phyloP scores from a whole-genome alignment of 202 grass and related monocot genomes.

The Panicum hallii region DNA sequence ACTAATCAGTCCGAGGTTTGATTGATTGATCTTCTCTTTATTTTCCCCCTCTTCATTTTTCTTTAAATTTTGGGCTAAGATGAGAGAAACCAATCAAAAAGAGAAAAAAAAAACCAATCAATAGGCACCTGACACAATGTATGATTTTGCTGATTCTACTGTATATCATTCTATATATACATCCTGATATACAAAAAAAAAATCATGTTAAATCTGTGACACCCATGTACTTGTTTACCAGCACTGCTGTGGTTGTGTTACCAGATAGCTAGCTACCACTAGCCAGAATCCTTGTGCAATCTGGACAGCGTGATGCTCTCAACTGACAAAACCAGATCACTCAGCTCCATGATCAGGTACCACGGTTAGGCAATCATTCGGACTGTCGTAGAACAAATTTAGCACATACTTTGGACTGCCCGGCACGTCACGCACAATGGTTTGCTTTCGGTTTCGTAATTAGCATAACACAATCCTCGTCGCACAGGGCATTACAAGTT shows the following conservation, averaged over 20 bases:
- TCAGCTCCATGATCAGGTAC: background rate
- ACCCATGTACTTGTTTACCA: background rate
- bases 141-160: background rate
- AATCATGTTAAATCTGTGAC: conserved; percentile 2
- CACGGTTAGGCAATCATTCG: background rate
- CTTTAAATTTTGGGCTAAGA: background rate
- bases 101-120: background rate
- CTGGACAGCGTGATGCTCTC: background rate
- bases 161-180: background rate
- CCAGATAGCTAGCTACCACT: conserved; percentile 10
- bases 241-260: background rate
- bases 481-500: background rate
- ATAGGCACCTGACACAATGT: background rate
- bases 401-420: background rate
- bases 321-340: background rate
- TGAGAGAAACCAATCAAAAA: background rate
- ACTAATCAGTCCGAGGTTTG: background rate
- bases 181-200: background rate
- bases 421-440: background rate
- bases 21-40: background rate
- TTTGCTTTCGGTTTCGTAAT: background rate
- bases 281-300: background rate
- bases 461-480: background rate
- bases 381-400: background rate
- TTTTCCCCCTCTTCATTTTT: background rate